Evolutionary conservation across 129 eudicot species (phyloP), one percentile per base, ranked within the genome.

Genomic region (Centella asiatica): DNA sequence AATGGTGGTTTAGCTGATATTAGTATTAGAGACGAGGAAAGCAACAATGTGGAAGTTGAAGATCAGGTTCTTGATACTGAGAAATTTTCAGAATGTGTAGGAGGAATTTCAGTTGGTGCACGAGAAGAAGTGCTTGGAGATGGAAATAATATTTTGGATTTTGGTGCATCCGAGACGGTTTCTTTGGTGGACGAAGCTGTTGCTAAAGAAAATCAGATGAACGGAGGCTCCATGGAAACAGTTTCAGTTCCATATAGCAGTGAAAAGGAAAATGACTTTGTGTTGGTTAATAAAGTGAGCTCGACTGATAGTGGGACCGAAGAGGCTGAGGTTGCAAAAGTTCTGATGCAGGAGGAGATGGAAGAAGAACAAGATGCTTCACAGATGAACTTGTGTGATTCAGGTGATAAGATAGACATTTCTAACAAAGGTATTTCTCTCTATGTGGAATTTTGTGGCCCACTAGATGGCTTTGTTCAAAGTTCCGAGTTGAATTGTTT

Each of bases 361-460:
- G n/a, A n/a, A 1, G 27, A 64, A 47, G 57, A 45, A 46, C 23
- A 29, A 0, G 32, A 23, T 50, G 27, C 39, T 12, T 29, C 20
- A 3, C 40, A 44, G 12, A 22, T 17, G 19, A 45, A 65, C 34
- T 17, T 58, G 52, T 63, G 58, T 27, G 82, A 61, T 51, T 69
- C 71, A 1, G 72, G 72, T 39, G 56, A 64, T 26, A 65, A 54
- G 56, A 56, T 64, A 14, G 88, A 74, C 55, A 76, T 59, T 74
- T 44, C 80, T 12, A 67, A 67, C 20, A 54, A 58, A 9, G 82
- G 89, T 54, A 79, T 86, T 44, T 76, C 81, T 33, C 69, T 86
- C 26, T 76, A 72, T 34, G 95, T 86, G 66, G 86, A 86, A 40
- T 74, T 77, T 54, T 77, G 72, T 56, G 78, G 78, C 39, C 71